A percentile compares a stretch with the other conserved stretches of the same genome.
Evolutionary conservation across 306 rosid species (phyloP).

Genomic region (Boehmeria nivea): DNA sequence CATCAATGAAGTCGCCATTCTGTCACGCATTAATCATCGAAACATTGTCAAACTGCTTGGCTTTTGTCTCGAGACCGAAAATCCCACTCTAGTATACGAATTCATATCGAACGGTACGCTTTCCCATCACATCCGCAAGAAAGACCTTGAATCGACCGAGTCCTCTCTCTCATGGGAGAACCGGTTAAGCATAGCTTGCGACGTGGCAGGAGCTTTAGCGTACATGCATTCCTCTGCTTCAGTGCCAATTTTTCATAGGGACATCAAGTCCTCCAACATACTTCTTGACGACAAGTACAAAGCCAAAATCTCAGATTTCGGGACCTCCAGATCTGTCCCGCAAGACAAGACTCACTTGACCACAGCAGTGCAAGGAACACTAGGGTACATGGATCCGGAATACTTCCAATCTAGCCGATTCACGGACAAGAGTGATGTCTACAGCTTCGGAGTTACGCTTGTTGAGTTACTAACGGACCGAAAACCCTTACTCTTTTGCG

Average conservation of each 20-base stretch:
- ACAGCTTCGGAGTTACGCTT: constrained; percentile 54
- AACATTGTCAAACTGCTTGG: constrained; percentile 33
- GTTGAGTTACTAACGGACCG: constrained; percentile 46
- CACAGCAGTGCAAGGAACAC: constrained; percentile 51
- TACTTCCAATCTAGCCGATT: constrained; percentile 47
- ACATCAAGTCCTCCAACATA: constrained; percentile 56
- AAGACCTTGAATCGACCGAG: too few species aligned
- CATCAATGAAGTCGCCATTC: constrained; percentile 43
- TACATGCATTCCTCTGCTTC: constrained; percentile 65
- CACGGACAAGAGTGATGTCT: constrained; percentile 45
- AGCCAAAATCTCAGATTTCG: constrained; percentile 36
- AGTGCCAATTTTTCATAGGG: constrained; percentile 54
- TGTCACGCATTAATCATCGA: constrained; percentile 52
- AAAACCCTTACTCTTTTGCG: constrained; percentile 28
- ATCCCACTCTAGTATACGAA: constrained; percentile 53
- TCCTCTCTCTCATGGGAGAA: constrained; percentile 38
- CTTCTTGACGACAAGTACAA: constrained; percentile 39
- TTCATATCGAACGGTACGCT: constrained; percentile 55
- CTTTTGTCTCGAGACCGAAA: constrained; percentile 52
- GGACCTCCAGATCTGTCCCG: constrained; percentile 50
- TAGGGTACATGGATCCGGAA: constrained; percentile 70
- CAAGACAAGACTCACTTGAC: constrained; percentile 37
- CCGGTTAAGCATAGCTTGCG: constrained; percentile 50
- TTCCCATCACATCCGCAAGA: constrained; percentile 31
- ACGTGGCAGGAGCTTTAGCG: constrained; percentile 62